Percentiles rank a stretch among this genome's conserved stretches.
Conservation (phyloP, 1,284 basidiomycete genomes). For the Sanghuangporus sanghuang region DNA sequence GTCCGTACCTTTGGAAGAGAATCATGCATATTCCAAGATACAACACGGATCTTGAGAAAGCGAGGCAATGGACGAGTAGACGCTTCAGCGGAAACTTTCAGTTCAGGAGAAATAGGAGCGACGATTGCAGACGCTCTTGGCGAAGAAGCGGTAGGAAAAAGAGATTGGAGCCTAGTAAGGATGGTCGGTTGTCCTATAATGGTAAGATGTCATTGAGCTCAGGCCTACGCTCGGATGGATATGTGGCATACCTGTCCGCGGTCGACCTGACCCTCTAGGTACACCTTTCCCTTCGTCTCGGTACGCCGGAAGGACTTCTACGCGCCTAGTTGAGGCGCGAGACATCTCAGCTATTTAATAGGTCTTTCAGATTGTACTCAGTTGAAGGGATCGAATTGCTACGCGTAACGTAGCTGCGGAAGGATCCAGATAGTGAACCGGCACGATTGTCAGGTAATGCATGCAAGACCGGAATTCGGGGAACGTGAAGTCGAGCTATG, state of each 20-base stretch:
- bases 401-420: neutral
- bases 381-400: neutral
- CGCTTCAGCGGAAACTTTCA: neutral
- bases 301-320: neutral
- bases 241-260: neutral
- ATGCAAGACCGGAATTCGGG: neutral
- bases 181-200: slow-evolving; percentile 5
- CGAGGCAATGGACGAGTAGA: slow-evolving; percentile 29
- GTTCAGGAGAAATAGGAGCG: neutral
- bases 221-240: neutral
- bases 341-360: neutral
- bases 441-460: neutral
- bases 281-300: neutral
- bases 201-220: neutral
- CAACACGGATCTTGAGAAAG: slow-evolving; percentile 44
- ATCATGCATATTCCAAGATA: slow-evolving; percentile 78
- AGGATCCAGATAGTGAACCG: neutral
- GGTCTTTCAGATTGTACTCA: neutral
- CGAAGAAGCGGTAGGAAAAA: slow-evolving; percentile 3
- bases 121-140: neutral
- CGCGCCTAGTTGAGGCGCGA: neutral
- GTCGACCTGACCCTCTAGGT: neutral
- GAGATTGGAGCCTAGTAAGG: slow-evolving; percentile 2
- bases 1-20: slow-evolving; percentile 57
- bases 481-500: neutral